A percentile compares a stretch with the other conserved stretches of the same genome.
These are phyloP conservation scores for Phytopythium mirpurense DNA, from an alignment of 352 stramenopile genomes.

Conservation along the genomic window DNA sequence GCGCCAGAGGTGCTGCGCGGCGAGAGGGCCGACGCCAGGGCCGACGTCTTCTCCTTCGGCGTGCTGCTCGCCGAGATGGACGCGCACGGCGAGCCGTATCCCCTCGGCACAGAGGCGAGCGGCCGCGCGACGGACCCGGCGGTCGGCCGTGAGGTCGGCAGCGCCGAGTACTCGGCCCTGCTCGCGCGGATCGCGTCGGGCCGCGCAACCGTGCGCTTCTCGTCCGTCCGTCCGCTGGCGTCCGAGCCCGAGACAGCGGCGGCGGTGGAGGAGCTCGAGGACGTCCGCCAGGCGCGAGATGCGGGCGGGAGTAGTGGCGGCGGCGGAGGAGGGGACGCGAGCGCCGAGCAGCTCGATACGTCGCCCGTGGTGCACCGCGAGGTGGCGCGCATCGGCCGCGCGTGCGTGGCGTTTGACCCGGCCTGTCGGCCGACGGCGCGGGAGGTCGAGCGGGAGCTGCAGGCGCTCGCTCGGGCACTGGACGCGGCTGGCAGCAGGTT, in stretches of 20 bases:
- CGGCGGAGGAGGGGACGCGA: too few species aligned
- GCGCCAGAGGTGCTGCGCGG: slow-evolving; percentile 50
- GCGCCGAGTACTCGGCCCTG: slow-evolving; percentile 15
- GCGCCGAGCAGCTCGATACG: too few species aligned
- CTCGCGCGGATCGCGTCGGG: slow-evolving; percentile 31
- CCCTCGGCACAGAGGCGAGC: too few species aligned
- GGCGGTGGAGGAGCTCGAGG: neutral
- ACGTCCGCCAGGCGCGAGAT: neutral
- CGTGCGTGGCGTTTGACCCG: slow-evolving; percentile 42
- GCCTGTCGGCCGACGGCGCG: slow-evolving; percentile 30
- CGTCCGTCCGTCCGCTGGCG: neutral
- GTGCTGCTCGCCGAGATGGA: slow-evolving; percentile 54
- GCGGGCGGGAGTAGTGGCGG: neutral
- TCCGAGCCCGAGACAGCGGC: neutral
- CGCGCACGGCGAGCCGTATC: slow-evolving; percentile 17
- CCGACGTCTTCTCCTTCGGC: slow-evolving; percentile 55
- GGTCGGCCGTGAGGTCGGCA: neutral
- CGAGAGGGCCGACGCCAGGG: slow-evolving; percentile 30
- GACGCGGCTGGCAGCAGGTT: neutral
- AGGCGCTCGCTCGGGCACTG: slow-evolving; percentile 19
- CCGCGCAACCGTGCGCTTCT: slow-evolving; percentile 21
- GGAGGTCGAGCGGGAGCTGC: slow-evolving; percentile 31
- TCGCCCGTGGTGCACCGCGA: slow-evolving; percentile 10
- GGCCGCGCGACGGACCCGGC: too few species aligned
- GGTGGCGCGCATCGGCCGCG: slow-evolving; percentile 27